Percentiles rank a stretch among this genome's conserved stretches.
Conservation (phyloP, 1,139 yeast species). For the Yamadazyma sp. region DNA sequence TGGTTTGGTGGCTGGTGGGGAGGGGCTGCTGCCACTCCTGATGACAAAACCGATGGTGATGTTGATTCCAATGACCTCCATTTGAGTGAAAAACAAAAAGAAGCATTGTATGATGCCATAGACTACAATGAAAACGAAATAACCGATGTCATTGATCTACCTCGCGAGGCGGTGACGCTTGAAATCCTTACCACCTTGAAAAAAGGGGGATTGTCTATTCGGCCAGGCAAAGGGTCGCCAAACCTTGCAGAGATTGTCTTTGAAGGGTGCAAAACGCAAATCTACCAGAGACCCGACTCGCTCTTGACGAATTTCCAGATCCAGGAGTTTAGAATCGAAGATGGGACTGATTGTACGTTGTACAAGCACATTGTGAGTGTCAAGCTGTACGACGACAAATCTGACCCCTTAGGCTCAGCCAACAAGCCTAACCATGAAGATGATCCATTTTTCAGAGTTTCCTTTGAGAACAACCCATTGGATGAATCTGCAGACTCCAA, state of each 20-base stretch:
- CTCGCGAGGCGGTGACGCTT: constrained; percentile 68
- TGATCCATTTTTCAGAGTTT: constrained; percentile 76
- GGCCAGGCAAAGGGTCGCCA: constrained; percentile 31
- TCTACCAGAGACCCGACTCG: constrained; percentile 80
- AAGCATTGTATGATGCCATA: constrained; percentile 90
- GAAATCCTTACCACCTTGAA: constrained; percentile 68
- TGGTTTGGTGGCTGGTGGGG: constrained; percentile 69
- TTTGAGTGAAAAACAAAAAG: constrained; percentile 60
- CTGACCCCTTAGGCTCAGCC: constrained; percentile 21
- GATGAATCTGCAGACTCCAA: constrained; percentile 82
- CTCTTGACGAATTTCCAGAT: constrained; percentile 69
- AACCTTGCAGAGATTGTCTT: constrained; percentile 76
- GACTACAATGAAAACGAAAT: constrained; percentile 78
- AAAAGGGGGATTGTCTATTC: constrained; percentile 75
- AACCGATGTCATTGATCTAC: constrained; percentile 58
- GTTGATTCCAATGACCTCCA: constrained; percentile 24
- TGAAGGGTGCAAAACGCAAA: constrained; percentile 76
- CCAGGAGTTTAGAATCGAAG: constrained; percentile 82
- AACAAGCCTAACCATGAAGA: constrained; percentile 21
- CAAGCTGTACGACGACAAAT: constrained; percentile 42
- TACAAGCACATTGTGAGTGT: constrained; percentile 90
- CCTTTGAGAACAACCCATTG: constrained; percentile 83
- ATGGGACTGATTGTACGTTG: constrained; percentile 71
- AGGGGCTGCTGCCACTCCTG: constrained; percentile 16
- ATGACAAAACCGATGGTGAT: constrained; percentile 7